Base-by-base conservation (phyloP, 495 filamentous ascomycete species). In the Neurospora sp. region DNA sequence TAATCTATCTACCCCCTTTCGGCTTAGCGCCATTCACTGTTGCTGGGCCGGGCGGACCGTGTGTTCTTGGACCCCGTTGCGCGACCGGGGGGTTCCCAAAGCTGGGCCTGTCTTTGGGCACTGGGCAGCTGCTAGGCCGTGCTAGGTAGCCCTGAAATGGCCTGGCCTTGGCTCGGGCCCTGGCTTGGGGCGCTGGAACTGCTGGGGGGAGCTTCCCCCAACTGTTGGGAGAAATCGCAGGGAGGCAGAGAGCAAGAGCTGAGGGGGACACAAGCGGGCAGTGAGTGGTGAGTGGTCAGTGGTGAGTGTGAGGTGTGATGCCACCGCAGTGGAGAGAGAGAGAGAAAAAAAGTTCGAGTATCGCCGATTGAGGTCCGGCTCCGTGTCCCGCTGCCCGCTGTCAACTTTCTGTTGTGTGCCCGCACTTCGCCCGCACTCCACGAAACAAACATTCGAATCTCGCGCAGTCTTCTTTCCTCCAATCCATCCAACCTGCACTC, bases 321-420 rank as follows among this genome's bases (percentile, higher is more conserved):
- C 20, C 48, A 59, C 48, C 48, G 48, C 23, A 31, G 48, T 62
- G 48, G 48, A 62, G 54, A 62, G 54, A 3, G 11, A 31, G 11
- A 62, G 5, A 72, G 74, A 76, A 79, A 41, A 46, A 70, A 80
- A 78, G 72, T 74, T 77, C 74, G 75, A 35, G 35, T 75, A 0
- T 75, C 78, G 69, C 77, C 79, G 81, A 78, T 83, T 73, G 74
- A 77, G 73, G 75, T 73, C 75, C 78, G 75, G 77, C 76, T 75
- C 76, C 72, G 27, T 66, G 54, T 66, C 54, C 54, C 54, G 54
- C 48, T 59, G 20, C 48, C 48, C 20, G 54, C 31, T 66, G 27
- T 37, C 54, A 31, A 16, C 54, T 16, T 66, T 62, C 54, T 31
- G 46, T 31, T 31, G 48, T 59, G 8, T 48, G 46, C 46, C 46